Percentiles rank a stretch among this genome's conserved stretches.
Conservation (phyloP, 78 protist genomes). For the Blattamonas nauphoetae region DNA sequence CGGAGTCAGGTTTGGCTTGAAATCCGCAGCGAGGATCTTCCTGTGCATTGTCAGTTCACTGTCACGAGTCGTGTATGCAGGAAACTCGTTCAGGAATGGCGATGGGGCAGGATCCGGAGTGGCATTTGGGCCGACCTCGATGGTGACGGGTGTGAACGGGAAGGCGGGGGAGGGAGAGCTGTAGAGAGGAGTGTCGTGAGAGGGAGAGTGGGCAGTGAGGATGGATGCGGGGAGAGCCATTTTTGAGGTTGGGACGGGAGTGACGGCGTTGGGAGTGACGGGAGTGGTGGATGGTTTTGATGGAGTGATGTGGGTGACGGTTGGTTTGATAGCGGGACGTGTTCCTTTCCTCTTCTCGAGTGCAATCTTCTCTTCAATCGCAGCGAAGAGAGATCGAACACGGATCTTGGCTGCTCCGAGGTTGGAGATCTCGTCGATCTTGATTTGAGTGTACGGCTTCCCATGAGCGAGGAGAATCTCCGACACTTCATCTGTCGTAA, state of each 20-base stretch:
- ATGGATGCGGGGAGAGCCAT: neutral
- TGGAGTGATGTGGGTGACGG: no score
- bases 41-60: no score
- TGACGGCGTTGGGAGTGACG: neutral
- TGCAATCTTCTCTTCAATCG: neutral
- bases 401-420: slow-evolving; percentile 17
- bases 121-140: no score
- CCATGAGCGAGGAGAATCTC: neutral
- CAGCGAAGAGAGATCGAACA: slow-evolving; percentile 20
- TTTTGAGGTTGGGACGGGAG: neutral
- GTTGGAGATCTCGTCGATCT: slow-evolving; percentile 26
- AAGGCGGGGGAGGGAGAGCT: neutral
- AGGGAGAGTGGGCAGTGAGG: neutral
- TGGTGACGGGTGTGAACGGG: no score
- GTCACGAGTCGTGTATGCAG: no score
- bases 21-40: no score
- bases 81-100: no score
- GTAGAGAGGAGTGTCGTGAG: neutral
- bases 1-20: no score
- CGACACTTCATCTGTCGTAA: slow-evolving; percentile 23
- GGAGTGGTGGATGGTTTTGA: neutral
- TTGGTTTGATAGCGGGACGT: no score
- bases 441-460: slow-evolving; percentile 8
- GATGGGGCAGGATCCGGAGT: no score
- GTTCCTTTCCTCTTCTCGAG: neutral